phyloP scores from a whole-genome alignment of 2,329 filamentous ascomycete genomes.

The Venturia asperata region DNA sequence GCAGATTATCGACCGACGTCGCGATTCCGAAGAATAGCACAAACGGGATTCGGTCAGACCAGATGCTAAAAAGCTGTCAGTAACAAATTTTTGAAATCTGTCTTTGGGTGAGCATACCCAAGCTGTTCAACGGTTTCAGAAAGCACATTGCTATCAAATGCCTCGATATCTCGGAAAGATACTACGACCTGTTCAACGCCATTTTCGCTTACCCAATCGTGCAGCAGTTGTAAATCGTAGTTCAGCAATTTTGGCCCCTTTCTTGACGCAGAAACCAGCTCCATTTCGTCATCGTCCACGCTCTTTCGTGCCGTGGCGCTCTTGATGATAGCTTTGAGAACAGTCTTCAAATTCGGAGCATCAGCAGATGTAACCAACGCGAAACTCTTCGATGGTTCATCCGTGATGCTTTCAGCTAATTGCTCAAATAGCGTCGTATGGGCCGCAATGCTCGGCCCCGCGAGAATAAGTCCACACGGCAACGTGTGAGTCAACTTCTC shows the following conservation, averaged over 20 bases:
- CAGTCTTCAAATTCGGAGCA: conserved; percentile 64
- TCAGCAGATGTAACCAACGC: conserved; percentile 63
- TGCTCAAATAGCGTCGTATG: conserved; percentile 69
- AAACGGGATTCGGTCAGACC: conserved; percentile 70
- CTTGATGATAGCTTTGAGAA: conserved; percentile 65
- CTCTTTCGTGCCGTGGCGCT: conserved; percentile 52
- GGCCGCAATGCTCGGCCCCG: conserved; percentile 70
- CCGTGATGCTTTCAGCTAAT: conserved; percentile 43
- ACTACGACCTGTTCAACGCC: conserved; percentile 57
- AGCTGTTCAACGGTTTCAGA: conserved; percentile 64
- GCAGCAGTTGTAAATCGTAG: conserved; percentile 69
- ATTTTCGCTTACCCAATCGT: conserved; percentile 51
- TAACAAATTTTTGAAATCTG: neutral
- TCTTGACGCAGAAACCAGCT: conserved; percentile 23
- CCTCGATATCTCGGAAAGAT: conserved; percentile 74
- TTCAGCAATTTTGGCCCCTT: conserved; percentile 62
- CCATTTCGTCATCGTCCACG: conserved; percentile 47
- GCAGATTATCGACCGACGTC: conserved; percentile 72
- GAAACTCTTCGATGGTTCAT: conserved; percentile 46
- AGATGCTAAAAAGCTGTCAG: conserved; percentile 33
- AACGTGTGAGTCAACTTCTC: conserved; percentile 41
- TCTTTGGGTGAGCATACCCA: conserved; percentile 43
- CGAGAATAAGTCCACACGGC: conserved; percentile 65
- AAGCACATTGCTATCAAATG: conserved; percentile 66
- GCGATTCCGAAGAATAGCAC: conserved; percentile 72